A percentile compares a stretch with the other conserved stretches of the same genome.
Evolutionary conservation across 192 early-diverging fungal genomes (phyloP).

Genomic region (Backusella circina): DNA sequence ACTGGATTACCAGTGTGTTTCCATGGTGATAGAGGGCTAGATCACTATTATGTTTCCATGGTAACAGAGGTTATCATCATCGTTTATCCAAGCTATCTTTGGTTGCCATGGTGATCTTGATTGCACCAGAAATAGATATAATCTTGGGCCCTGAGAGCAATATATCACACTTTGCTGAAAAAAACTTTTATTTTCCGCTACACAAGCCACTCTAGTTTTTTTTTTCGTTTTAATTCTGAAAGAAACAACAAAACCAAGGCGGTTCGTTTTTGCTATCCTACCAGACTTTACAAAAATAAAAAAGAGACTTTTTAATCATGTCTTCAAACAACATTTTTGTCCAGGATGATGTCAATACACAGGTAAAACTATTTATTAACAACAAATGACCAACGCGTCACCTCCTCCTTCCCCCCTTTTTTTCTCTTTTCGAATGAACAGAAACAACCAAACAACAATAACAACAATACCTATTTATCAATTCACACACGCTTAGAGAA

Average conservation of each 20-base stretch:
- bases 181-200: neutral
- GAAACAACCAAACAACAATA: neutral
- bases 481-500: neutral
- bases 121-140: neutral
- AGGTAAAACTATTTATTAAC: neutral
- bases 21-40: no score
- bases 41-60: no score
- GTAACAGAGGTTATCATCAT: no score
- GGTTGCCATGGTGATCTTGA: neutral
- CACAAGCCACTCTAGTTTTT: neutral
- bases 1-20: neutral
- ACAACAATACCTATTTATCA: neutral
- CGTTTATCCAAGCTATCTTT: neutral
- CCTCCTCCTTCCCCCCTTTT: neutral
- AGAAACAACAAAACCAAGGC: neutral
- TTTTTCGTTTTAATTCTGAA: neutral
- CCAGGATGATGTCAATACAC: constrained; percentile 3
- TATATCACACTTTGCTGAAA: neutral
- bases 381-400: neutral
- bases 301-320: neutral
- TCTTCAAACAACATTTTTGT: constrained; percentile 11
- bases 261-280: constrained; percentile 1
- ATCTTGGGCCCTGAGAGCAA: neutral
- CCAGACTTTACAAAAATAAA: neutral
- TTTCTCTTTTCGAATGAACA: neutral